Evolutionary conservation across 441 rosid genomes (phyloP).

Genomic region (Euphorbia corollata): DNA sequence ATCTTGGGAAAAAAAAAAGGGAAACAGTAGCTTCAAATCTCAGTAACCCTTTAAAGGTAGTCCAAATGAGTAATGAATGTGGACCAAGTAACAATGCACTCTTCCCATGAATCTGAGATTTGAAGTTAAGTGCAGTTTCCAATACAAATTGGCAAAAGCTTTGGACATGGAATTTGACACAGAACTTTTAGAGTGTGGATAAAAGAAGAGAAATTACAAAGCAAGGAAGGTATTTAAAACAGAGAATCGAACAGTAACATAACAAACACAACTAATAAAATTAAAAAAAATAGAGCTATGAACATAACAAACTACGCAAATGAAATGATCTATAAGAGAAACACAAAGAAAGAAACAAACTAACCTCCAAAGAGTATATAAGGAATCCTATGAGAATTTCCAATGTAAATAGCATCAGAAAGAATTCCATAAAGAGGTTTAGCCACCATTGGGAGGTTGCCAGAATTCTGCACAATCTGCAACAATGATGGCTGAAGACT

Average conservation of each 20-base stretch:
- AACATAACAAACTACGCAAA: background rate
- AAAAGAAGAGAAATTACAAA: background rate
- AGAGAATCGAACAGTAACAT: background rate
- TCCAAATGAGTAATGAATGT: background rate
- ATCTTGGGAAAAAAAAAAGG: background rate
- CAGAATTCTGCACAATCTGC: constrained; percentile 73
- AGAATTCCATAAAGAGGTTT: constrained; percentile 76
- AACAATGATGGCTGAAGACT: constrained; percentile 54
- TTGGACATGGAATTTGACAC: constrained; percentile 8
- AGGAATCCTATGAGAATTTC: constrained; percentile 64
- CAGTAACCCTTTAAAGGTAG: constrained; percentile 7
- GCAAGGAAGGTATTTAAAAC: constrained; percentile 11
- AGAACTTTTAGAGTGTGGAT: background rate
- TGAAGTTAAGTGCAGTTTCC: background rate
- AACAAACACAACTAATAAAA: background rate
- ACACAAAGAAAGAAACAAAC: constrained; percentile 14
- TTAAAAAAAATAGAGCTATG: background rate
- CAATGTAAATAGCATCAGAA: constrained; percentile 62
- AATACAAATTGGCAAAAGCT: background rate
- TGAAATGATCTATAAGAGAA: background rate
- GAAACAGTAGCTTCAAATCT: background rate
- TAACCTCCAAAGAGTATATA: constrained; percentile 67
- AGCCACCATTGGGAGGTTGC: constrained; percentile 72
- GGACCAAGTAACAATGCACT: background rate
- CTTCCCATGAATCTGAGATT: constrained; percentile 8